Percentiles rank a stretch among this genome's conserved stretches.
These are phyloP conservation scores for Tilletia horrida DNA, from an alignment of 1,284 basidiomycete genomes.

Conservation along the genomic window DNA sequence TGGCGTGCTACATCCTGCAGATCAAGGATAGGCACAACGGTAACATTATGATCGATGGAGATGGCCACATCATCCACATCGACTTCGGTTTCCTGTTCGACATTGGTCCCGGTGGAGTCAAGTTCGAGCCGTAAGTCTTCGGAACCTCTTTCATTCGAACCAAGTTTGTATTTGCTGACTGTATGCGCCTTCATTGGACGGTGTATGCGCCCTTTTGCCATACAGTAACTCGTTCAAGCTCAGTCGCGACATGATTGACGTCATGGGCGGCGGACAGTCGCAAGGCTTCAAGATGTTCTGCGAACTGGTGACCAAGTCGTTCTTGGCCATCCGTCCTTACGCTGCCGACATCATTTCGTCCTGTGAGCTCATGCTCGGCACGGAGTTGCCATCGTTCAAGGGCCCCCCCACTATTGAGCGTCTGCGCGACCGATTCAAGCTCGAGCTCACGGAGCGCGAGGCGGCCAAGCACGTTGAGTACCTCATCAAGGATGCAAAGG, in stretches of 20 bases:
- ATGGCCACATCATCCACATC: conserved; percentile 92
- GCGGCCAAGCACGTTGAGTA: conserved; percentile 86
- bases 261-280: conserved; percentile 92
- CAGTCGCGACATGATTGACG: conserved; percentile 91
- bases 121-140: conserved; percentile 42
- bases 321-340: conserved; percentile 87
- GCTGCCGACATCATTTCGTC: conserved; percentile 83
- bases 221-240: conserved; percentile 77
- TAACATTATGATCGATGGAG: conserved; percentile 98
- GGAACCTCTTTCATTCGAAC: not conserved
- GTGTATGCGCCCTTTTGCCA: conserved; percentile 30
- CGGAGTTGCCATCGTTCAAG: conserved; percentile 92
- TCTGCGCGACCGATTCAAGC: conserved; percentile 79
- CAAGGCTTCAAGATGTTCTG: conserved; percentile 92
- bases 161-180: conserved; percentile 51
- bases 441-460: conserved; percentile 77
- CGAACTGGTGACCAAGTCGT: conserved; percentile 90
- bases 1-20: conserved; percentile 96
- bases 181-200: conserved; percentile 68
- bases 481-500: conserved; percentile 84
- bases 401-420: conserved; percentile 78
- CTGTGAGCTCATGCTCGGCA: conserved; percentile 89
- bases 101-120: conserved; percentile 64
- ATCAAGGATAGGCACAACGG: conserved; percentile 98
- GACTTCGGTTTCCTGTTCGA: conserved; percentile 99